phyloP scores from a whole-genome alignment of 495 filamentous ascomycete species.

The Venustampulla echinocandica region DNA sequence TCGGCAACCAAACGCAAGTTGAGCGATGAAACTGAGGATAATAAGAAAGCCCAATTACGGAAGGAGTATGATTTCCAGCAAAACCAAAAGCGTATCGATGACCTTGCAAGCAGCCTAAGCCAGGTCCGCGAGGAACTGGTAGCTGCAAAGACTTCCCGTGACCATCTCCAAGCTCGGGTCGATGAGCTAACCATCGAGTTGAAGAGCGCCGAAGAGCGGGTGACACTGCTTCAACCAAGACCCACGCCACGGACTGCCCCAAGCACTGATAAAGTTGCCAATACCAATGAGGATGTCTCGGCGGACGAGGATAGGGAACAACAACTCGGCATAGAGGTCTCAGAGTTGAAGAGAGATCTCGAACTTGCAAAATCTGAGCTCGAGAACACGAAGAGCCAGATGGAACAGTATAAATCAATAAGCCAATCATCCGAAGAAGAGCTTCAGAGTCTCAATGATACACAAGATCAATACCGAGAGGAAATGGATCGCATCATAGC shows the following conservation, averaged over 20 bases:
- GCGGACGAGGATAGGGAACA: constrained; percentile 62
- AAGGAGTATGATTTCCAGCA: constrained; percentile 86
- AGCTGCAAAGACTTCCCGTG: constrained; percentile 71
- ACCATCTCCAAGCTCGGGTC: constrained; percentile 78
- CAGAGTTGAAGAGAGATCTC: constrained; percentile 74
- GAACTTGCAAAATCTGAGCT: constrained; percentile 68
- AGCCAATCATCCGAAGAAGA: constrained; percentile 84
- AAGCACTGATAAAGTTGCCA: constrained; percentile 22
- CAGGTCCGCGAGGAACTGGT: constrained; percentile 75
- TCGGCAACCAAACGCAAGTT: constrained; percentile 73
- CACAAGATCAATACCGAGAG: constrained; percentile 75
- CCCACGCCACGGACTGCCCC: constrained; percentile 48
- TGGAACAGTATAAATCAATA: constrained; percentile 83
- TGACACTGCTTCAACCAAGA: constrained; percentile 66
- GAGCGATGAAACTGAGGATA: constrained; percentile 72
- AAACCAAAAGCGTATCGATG: constrained; percentile 79
- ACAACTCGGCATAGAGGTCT: constrained; percentile 71
- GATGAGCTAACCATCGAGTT: constrained; percentile 84
- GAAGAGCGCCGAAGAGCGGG: constrained; percentile 75
- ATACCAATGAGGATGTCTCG: constrained; percentile 29
- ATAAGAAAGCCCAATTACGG: constrained; percentile 65
- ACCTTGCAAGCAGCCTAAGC: constrained; percentile 69
- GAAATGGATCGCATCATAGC: constrained; percentile 67
- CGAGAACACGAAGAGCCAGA: constrained; percentile 66
- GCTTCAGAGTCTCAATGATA: constrained; percentile 65